Evolutionary conservation across 2,329 filamentous ascomycete genomes (phyloP).

Genomic region (Pestalotiopsis sp.): DNA sequence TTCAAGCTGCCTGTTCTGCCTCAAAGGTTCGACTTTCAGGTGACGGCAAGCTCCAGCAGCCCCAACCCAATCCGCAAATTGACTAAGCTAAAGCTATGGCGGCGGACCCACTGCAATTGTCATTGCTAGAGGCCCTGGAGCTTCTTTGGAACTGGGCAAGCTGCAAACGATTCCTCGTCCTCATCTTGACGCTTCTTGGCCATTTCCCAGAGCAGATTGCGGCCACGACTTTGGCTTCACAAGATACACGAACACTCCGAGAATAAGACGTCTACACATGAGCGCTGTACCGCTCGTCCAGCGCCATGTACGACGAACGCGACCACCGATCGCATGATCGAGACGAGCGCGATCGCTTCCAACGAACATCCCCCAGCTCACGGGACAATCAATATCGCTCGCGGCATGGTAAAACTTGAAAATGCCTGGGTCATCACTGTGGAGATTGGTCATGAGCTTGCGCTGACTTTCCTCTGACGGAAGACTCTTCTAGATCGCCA

Average conservation of each 20-base stretch:
- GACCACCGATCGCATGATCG: constrained; percentile 30
- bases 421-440: constrained; percentile 26
- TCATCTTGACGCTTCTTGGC: neutral
- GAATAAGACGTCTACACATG: neutral
- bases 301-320: constrained; percentile 34
- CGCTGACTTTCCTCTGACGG: constrained; percentile 35
- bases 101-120: neutral
- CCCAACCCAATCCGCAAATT: neutral
- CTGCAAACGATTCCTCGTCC: neutral
- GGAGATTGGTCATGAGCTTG: constrained; percentile 28
- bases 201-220: neutral
- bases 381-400: constrained; percentile 34
- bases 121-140: neutral
- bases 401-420: constrained; percentile 37
- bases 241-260: neutral
- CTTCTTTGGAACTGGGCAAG: neutral
- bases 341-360: constrained; percentile 28
- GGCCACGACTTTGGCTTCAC: neutral
- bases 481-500: constrained; percentile 37
- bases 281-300: neutral
- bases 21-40: neutral
- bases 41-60: neutral
- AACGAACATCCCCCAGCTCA: constrained; percentile 31
- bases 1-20: neutral
- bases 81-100: neutral